phyloP scores from a whole-genome alignment of 83 land plant species.

The Thuja plicata region DNA sequence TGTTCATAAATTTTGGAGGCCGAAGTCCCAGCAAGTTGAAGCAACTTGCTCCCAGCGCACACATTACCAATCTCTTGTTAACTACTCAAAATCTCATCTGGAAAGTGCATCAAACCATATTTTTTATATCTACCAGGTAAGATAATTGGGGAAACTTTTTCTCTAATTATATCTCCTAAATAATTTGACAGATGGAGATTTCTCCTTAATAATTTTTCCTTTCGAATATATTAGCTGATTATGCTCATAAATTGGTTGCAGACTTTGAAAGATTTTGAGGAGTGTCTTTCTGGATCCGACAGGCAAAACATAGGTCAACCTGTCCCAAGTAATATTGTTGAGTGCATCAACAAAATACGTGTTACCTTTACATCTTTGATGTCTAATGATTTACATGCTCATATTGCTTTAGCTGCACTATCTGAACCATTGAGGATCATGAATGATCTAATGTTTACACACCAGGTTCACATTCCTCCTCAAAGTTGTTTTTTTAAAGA shows the following conservation, averaged over 20 bases:
- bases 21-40: too few species aligned
- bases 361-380: slow-evolving; percentile 52
- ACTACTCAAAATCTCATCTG: slow-evolving; percentile 73
- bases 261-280: slow-evolving; percentile 83
- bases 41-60: slow-evolving; percentile 27
- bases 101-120: slow-evolving; percentile 85
- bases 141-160: background rate
- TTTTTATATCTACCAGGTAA: slow-evolving; percentile 88
- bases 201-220: background rate
- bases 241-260: slow-evolving; percentile 28
- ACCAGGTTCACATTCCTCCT: slow-evolving; percentile 74
- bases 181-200: background rate
- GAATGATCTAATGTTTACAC: slow-evolving; percentile 67
- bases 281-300: slow-evolving; percentile 29
- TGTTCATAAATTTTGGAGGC: too few species aligned
- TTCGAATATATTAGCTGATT: background rate
- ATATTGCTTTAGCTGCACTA: slow-evolving; percentile 61
- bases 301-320: slow-evolving; percentile 20
- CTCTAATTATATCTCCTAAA: background rate
- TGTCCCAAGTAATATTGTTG: slow-evolving; percentile 32
- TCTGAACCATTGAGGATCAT: slow-evolving; percentile 76
- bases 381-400: slow-evolving; percentile 90
- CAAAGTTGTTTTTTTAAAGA: too few species aligned
- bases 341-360: slow-evolving; percentile 48
- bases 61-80: slow-evolving; percentile 87